Percentiles rank a stretch among this genome's conserved stretches.
Evolutionary conservation across 2,329 filamentous ascomycete species (phyloP).

Genomic region (Pseudogymnoascus destructans): DNA sequence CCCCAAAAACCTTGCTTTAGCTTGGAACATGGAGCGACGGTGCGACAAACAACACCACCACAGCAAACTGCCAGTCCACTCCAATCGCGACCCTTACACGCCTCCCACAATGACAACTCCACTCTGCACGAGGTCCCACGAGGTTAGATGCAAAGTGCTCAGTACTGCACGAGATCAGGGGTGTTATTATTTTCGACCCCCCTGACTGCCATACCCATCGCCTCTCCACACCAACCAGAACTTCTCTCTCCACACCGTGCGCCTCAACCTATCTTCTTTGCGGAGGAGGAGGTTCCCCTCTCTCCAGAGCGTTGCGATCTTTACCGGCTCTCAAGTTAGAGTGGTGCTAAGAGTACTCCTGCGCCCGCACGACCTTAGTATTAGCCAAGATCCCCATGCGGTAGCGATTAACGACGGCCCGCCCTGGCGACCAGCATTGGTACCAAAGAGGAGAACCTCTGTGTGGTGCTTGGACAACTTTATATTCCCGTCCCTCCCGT

Average conservation of each 20-base stretch:
- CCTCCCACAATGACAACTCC: neutral
- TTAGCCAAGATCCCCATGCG: neutral
- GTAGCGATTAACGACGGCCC: constrained; percentile 1
- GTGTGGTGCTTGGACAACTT: neutral
- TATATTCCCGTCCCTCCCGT: constrained; percentile 1
- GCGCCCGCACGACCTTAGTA: neutral
- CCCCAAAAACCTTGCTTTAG: neutral
- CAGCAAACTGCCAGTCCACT: neutral
- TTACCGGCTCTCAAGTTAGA: neutral
- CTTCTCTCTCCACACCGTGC: neutral
- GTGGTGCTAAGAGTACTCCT: neutral
- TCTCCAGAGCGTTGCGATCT: neutral
- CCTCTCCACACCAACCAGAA: neutral
- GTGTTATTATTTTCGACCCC: constrained; percentile 1
- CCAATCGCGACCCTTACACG: neutral
- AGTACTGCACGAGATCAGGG: neutral
- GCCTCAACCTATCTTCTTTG: neutral
- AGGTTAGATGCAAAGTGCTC: neutral
- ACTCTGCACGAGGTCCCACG: constrained; percentile 1
- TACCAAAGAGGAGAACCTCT: neutral
- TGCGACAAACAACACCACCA: neutral
- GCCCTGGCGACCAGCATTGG: neutral
- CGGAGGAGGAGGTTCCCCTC: neutral
- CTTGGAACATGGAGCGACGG: neutral
- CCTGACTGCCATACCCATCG: neutral